Conservation (phyloP, 345 rosid genomes). For the Gossypium anomalum region DNA sequence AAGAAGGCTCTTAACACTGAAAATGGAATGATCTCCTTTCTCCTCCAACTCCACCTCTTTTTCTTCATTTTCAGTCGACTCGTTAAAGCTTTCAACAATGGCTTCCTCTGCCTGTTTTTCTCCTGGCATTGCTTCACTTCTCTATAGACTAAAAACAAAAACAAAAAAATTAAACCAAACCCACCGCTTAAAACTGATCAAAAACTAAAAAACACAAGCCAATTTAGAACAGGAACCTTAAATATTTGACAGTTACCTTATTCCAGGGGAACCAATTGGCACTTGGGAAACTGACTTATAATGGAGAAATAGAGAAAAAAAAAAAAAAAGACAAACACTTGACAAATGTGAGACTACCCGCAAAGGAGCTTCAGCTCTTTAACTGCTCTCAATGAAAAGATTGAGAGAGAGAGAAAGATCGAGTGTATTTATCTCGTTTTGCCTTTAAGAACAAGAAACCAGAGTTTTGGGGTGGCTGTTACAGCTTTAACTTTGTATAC, state of each 20-base stretch:
- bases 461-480: conserved; percentile 10
- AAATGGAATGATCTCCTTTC: conserved; percentile 22
- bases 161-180: conserved; percentile 12
- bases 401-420: background rate
- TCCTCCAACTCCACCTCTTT: conserved; percentile 27
- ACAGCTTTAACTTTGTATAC: conserved; percentile 8
- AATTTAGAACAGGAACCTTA: background rate
- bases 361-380: conserved; percentile 12
- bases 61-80: conserved; percentile 25
- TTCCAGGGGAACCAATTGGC: background rate
- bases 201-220: background rate
- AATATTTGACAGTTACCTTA: conserved; percentile 9
- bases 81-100: conserved; percentile 42
- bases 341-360: conserved; percentile 27
- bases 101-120: conserved; percentile 51
- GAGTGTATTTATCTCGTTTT: conserved; percentile 16
- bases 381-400: conserved; percentile 14
- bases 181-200: background rate
- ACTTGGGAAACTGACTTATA: background rate
- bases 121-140: conserved; percentile 19
- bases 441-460: conserved; percentile 15
- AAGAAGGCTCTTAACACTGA: conserved; percentile 48
- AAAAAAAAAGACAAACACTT: background rate
- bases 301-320: background rate
- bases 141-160: conserved; percentile 26